Conservation (phyloP, 2,329 filamentous ascomycete species). For the Periglandula ipomoeae region DNA sequence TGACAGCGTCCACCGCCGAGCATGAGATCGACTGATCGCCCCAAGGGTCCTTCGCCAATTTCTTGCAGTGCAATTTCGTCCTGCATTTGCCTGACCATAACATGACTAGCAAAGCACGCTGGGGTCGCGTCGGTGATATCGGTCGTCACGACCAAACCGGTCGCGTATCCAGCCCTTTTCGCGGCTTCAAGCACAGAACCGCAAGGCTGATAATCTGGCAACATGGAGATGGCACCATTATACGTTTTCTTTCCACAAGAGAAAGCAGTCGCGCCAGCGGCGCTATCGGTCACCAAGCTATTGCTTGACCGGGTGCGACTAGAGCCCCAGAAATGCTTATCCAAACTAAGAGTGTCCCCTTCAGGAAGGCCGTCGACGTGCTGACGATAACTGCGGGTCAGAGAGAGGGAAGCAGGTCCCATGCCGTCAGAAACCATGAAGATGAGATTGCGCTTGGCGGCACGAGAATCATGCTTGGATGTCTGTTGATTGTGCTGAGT, state of each 20-base stretch:
- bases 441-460: conserved; percentile 80
- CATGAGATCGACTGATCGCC: conserved; percentile 82
- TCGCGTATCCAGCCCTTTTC: conserved; percentile 83
- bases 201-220: conserved; percentile 78
- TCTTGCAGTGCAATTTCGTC: conserved; percentile 90
- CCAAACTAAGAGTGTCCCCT: conserved; percentile 68
- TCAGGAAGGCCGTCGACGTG: conserved; percentile 62
- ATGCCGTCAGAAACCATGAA: conserved; percentile 99
- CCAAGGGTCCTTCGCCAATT: conserved; percentile 78
- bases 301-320: conserved; percentile 78
- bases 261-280: conserved; percentile 95
- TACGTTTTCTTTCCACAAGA: conserved; percentile 90
- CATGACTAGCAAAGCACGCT: conserved; percentile 88
- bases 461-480: conserved; percentile 24
- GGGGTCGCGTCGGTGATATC: conserved; percentile 93
- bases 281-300: conserved; percentile 86
- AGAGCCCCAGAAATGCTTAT: conserved; percentile 83
- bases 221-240: conserved; percentile 87
- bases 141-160: conserved; percentile 90
- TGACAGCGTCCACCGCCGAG: conserved; percentile 89
- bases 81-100: conserved; percentile 68
- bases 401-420: conserved; percentile 81
- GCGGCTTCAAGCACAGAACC: conserved; percentile 90
- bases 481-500: conserved; percentile 60
- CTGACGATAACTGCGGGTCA: conserved; percentile 84